Base-by-base conservation (phyloP, 2,329 filamentous ascomycete species). In the Rugonectria rugulosa region DNA sequence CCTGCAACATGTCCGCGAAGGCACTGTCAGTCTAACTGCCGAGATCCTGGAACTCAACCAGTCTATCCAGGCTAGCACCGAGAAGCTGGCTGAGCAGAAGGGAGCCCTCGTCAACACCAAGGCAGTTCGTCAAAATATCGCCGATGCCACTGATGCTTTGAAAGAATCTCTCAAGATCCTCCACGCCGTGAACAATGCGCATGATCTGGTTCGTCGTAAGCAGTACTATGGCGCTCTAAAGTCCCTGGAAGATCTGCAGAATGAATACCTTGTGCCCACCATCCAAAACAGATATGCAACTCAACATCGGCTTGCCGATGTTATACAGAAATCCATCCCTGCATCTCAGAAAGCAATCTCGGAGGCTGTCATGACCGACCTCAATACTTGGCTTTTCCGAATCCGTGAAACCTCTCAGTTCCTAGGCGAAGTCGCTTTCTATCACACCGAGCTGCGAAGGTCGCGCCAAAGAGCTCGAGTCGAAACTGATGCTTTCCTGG, bases 351-450 rank as follows among this genome's bases (percentile, higher is more conserved):
- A 91, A 68, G 87, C 91, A 45, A 97, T 99, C 53, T 94, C 94
- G 4, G 94, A 98, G 74, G 92, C 93, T 12, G 95, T 99, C 63
- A 98, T 98, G 92, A 90, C 86, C 2, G 95, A 99, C 74, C 77
- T 99, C 51, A 98, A 98, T 70, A 97, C 92, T 1, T 99, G 95
- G 95, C 81, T 99, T 9, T 99, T 90, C 69, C 88, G 91, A 19
- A 96, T 99, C 60, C 88, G 95, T 67, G 95, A 99, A 73, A 96
- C 92, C 15, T 97, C 95, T 2, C 94, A 97, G 65, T 97, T 97
- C 61, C 78, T 99, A 7, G 95, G 95, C 5, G 95, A 99, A 72
- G 91, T 99, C 6, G 93, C 95, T 4, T 96, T 99, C 70, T 98
- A 96, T 69, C 92, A 98, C 69, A 99, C 95, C 0, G 90, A 97